Evolutionary conservation across 805 yeast genomes (phyloP), one percentile per base, ranked within the genome.

Genomic region (Zygosaccharomyces pseudorouxii): DNA sequence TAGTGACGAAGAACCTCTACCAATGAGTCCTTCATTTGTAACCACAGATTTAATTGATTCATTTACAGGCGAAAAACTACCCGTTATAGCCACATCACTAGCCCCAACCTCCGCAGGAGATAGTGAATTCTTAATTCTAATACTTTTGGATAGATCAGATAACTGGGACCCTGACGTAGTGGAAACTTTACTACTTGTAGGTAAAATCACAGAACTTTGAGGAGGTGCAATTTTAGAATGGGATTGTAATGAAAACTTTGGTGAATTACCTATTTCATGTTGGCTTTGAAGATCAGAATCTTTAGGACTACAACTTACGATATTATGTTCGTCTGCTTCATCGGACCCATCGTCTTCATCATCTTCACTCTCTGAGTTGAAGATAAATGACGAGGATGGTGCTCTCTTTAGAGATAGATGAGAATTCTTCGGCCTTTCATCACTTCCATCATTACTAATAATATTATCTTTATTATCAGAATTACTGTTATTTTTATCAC

Each of bases 71-170:
- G 69, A 56, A 37, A 70, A 68, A 41, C 58, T 67, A 1, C 74
- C 74, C 9, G 63, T 60, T 2, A 75, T 80, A 2, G 82, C 82
- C 20, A 79, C 79, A 52, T 75, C 79, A 46, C 57, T 59, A 4
- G 60, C 45, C 1, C 51, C 52, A 10, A 53, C 56, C 30, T 57
- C 62, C 5, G 62, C 63, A 12, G 55, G 53, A 9, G 62, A 52
- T 11, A 60, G 44, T 4, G 58, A 43, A 12, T 52, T 49, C 22
- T 49, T 52, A 16, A 49, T 48, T 38, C 47, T 43, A 23, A 51
- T 42, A 19, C 54, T 51, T 33, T 48, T 51, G 10, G 51, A 38
- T 25, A 37, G 19, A 30, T 51, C 54, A 10, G 47, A 42, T n/a
- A 14, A 6, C 19, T 47, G 37, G 8, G 48, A 50, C 2, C 53